Evolutionary conservation across 1,284 basidiomycete species (phyloP), one percentile per base, ranked within the genome.

Genomic region (Ustilago shanxiensis): DNA sequence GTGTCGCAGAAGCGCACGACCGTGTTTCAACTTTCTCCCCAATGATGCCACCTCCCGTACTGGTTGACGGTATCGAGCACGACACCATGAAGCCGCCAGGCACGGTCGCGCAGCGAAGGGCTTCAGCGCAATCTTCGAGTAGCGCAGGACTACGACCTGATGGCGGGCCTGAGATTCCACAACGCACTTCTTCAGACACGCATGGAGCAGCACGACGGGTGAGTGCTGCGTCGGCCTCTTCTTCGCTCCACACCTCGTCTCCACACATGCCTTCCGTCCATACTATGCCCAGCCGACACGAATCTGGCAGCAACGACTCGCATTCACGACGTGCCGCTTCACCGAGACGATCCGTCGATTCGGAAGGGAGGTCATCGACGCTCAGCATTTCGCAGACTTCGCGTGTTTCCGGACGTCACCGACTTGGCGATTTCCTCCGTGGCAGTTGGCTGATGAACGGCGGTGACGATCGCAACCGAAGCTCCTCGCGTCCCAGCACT

Each of bases 361-460:
- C 67, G 4, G 71, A 63, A 18, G 66, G 62, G 14, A 57, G 65
- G 26, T 74, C 65, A 9, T 78, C 76, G 33, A 57, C 65, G 1
- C 44, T 66, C 22, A 78, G 76, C 60, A 73, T 73, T 57, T 78
- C 72, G 26, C 76, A 74, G 44, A 60, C 76, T 5, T 77, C 70
- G 14, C 70, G 67, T 10, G 64, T 69, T 10, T 73, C 75, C 13
- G 70, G 70, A 9, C 75, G 75, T 14, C 75, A 77, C 56, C 75
- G 75, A 31, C 75, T 77, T 22, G 75, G 75, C 16, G 67, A 70
- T 28, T 72, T 77, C 35, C 54, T 77, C 18, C 56, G 75, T 6
- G 70, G 75, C 22, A 70, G 53, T 26, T 77, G 75, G 75, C 63
- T 77, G 18, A 63, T 70, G 53, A 41, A 39, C 5, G 60, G 60